phyloP scores from a whole-genome alignment of 2,329 filamentous ascomycete genomes.

The Cytospora chrysosperma region DNA sequence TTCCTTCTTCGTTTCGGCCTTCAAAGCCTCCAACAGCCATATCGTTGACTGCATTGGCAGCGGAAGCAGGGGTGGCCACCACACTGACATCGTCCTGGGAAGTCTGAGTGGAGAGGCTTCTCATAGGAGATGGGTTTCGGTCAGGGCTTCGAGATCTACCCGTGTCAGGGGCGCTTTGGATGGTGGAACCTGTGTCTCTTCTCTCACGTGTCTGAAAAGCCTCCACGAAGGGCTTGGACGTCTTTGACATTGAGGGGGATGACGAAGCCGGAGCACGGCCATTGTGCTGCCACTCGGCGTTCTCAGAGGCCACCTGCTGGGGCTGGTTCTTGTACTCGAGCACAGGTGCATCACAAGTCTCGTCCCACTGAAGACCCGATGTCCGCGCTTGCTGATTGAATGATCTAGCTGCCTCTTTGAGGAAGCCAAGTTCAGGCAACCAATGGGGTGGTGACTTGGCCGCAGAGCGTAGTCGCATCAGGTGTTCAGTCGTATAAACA shows the following conservation, averaged over 20 bases:
- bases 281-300: background rate
- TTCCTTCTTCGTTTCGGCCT: background rate
- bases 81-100: background rate
- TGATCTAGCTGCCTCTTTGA: background rate
- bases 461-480: background rate
- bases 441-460: background rate
- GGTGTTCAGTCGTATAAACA: background rate
- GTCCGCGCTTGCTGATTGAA: background rate
- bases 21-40: background rate
- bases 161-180: conserved; percentile 57
- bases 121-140: conserved; percentile 53
- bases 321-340: background rate
- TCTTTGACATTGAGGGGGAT: conserved; percentile 56
- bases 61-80: no score
- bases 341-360: background rate
- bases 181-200: conserved; percentile 47
- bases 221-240: conserved; percentile 79
- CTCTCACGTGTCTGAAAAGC: conserved; percentile 71
- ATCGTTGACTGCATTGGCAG: background rate
- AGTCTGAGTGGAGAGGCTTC: background rate
- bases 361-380: background rate
- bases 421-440: conserved; percentile 6
- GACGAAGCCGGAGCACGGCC: conserved; percentile 49
- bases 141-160: conserved; percentile 67
- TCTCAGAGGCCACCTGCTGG: background rate